Evolutionary conservation across 2,329 filamentous ascomycete species (phyloP).

Genomic region (Fusarium pilosicola): DNA sequence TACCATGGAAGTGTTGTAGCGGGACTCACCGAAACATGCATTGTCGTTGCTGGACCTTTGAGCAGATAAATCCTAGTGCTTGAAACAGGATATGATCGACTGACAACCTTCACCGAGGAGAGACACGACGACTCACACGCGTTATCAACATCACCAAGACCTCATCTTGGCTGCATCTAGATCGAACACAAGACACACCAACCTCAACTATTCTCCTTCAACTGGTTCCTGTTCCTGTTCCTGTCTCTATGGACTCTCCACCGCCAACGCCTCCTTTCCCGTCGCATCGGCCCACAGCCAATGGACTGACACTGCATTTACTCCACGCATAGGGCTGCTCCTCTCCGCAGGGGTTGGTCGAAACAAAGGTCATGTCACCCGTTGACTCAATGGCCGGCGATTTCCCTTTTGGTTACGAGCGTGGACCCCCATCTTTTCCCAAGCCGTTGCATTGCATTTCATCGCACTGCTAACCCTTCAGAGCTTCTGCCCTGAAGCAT

Average conservation of each 20-base stretch:
- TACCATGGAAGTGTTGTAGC: background rate
- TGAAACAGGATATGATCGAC: constrained; percentile 14
- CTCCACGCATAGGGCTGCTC: constrained; percentile 46
- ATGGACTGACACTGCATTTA: constrained; percentile 28
- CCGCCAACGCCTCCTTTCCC: constrained; percentile 16
- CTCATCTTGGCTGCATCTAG: background rate
- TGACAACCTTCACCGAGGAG: background rate
- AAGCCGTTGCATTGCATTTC: constrained; percentile 21
- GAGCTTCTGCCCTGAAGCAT: constrained; percentile 21
- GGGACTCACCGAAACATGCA: constrained; percentile 2
- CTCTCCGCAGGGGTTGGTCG: constrained; percentile 28
- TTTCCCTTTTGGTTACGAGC: constrained; percentile 31
- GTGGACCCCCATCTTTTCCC: constrained; percentile 13
- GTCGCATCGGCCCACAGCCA: constrained; percentile 29
- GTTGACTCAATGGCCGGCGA: constrained; percentile 43
- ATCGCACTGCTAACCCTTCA: constrained; percentile 28
- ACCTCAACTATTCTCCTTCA: constrained; percentile 10
- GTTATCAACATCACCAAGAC: background rate
- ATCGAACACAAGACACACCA: constrained; percentile 7
- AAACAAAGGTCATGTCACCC: constrained; percentile 29
- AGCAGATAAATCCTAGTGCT: constrained; percentile 7
- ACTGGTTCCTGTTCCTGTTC: constrained; percentile 17
- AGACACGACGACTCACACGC: constrained; percentile 4
- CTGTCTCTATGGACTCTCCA: constrained; percentile 1
- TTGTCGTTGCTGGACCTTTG: background rate